phyloP scores from a whole-genome alignment of 495 filamentous ascomycete species.

The Aspergillus panamensis region DNA sequence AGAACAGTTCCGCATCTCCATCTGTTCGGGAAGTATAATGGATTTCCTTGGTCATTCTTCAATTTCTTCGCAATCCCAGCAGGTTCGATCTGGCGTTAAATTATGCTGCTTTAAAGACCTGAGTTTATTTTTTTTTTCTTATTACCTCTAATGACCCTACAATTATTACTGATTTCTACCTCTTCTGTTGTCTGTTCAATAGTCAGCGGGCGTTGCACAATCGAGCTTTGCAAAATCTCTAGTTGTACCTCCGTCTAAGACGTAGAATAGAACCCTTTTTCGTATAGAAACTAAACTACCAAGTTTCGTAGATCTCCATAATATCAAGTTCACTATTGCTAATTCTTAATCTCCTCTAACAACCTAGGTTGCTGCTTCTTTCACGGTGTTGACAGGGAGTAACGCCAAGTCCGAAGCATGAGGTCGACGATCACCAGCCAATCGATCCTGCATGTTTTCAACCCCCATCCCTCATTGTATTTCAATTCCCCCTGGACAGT shows the following conservation, averaged over 20 bases:
- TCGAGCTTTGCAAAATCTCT: background rate
- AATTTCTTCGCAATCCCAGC: background rate
- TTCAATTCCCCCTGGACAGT: background rate
- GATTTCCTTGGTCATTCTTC: background rate
- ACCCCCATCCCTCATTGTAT: background rate
- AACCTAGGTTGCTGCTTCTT: conserved; percentile 1
- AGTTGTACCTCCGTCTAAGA: background rate
- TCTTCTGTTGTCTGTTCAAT: background rate
- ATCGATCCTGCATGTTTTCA: conserved; percentile 12
- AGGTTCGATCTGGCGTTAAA: background rate
- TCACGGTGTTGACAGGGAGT: background rate
- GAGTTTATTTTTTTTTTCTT: no score
- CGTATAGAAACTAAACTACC: background rate
- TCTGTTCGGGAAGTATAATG: conserved; percentile 39
- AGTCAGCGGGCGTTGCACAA: background rate
- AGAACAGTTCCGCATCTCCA: conserved; percentile 27
- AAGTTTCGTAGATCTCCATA: no score
- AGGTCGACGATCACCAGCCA: conserved; percentile 11
- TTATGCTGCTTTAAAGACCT: conserved; percentile 10
- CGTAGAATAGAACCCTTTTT: background rate
- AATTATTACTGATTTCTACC: background rate
- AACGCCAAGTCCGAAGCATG: conserved; percentile 11
- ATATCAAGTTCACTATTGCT: no score
- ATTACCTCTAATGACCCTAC: conserved; percentile 7
- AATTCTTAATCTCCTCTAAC: background rate